Base-by-base conservation (phyloP, 1,284 basidiomycete species). In the Cystobasidium sp. region DNA sequence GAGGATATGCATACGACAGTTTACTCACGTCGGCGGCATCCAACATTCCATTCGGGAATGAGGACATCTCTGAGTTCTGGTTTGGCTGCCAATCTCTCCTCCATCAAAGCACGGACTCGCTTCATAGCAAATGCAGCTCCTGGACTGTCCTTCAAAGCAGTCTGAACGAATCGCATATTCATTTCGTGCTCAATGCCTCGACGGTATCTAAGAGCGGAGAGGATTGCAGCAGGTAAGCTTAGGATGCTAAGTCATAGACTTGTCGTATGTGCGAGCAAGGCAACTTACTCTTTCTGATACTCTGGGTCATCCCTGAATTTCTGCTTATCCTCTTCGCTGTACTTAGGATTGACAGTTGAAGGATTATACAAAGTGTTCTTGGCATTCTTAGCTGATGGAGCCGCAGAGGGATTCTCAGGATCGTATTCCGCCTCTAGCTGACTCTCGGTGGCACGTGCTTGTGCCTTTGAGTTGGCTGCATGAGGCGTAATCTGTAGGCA, bases 221-320 rank as follows among this genome's bases (percentile, higher is more conserved):
- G 61, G 24, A 46, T 43, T 12, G 16, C 76, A 76, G 16, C 75
- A 68, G 77, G 79, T 80, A 9, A 77, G 75, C 51, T 64, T 55
- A 43, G n/a, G 75, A 76, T 75, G 80, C 78, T 39, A 80, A 71
- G 49, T 75, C 76, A 62, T 77, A 31, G 31, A 31, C 31, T 31
- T 31, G 31, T 31, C 31, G 5, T 31, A 31, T 31, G 31, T 31
- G 76, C 16, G 78, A 75, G 74, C 77, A 80, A 58, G 61, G n/a
- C 76, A 9, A 10, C 61, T 63, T 10, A 63, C 61, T 63, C 46
- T 49, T 63, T 63, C 14, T 63, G 61, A 22, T 76, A 77, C 6
- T 64, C 67, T 4, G 78, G 77, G 73, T 79, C 67, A 47, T 76
- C 76, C 7, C 51, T 39, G 52, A 75, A 75, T 10, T 68, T 67